Evolutionary conservation across 2,329 filamentous ascomycete species (phyloP).

Genomic region (Sporothrix humicola): DNA sequence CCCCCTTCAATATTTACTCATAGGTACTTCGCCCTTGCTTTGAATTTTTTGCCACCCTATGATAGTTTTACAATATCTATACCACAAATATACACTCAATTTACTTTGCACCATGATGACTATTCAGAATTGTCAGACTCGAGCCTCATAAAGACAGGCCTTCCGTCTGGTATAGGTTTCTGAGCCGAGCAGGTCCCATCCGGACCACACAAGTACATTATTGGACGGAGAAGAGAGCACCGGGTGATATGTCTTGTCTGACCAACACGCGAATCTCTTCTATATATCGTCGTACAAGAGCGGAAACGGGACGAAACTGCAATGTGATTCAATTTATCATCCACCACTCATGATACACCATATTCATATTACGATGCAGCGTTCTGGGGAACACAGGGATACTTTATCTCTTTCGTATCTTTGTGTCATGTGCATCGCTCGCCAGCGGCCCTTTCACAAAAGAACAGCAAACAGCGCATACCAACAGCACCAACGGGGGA

Average conservation of each 20-base stretch:
- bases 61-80: background rate
- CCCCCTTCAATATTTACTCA: too few species aligned
- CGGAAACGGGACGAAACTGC: conserved; percentile 6
- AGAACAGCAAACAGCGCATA: background rate
- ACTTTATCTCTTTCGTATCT: conserved; percentile 10
- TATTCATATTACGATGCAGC: too few species aligned
- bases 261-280: background rate
- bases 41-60: background rate
- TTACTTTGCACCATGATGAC: too few species aligned
- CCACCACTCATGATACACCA: too few species aligned
- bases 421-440: background rate
- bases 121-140: too few species aligned
- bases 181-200: too few species aligned
- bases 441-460: background rate
- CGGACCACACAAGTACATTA: too few species aligned
- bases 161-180: too few species aligned
- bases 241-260: background rate
- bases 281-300: background rate
- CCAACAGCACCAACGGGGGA: background rate
- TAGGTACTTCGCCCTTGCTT: background rate
- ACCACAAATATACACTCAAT: background rate
- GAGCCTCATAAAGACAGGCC: too few species aligned
- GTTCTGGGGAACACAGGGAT: background rate
- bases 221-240: background rate
- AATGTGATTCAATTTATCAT: background rate